These are phyloP conservation scores for Somion occarium DNA, from an alignment of 1,284 basidiomycete species.

Conservation along the genomic window DNA sequence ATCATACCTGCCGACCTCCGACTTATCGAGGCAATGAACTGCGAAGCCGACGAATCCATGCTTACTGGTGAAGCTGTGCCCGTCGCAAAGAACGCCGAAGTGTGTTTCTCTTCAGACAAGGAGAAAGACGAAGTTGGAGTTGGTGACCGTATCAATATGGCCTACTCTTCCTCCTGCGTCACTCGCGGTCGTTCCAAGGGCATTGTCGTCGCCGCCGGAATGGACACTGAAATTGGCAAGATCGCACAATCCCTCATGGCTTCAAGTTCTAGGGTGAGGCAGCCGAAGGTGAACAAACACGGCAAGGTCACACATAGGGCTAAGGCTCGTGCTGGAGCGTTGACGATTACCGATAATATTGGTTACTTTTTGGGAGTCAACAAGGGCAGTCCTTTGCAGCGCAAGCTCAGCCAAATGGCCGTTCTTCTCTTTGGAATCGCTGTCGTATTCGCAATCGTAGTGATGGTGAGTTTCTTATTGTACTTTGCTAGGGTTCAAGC, in stretches of 20 bases:
- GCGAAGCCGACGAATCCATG: constrained; percentile 95
- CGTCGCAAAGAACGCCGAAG: constrained; percentile 57
- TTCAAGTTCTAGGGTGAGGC: constrained; percentile 7
- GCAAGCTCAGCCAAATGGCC: constrained; percentile 97
- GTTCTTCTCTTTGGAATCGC: constrained; percentile 88
- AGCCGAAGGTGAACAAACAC: constrained; percentile 9
- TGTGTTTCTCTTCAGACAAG: constrained; percentile 29
- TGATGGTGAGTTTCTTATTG: constrained; percentile 60
- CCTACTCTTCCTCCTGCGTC: constrained; percentile 53
- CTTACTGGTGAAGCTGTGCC: constrained; percentile 91
- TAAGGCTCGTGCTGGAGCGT: constrained; percentile 1
- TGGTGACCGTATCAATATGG: constrained; percentile 55
- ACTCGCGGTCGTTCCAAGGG: constrained; percentile 81
- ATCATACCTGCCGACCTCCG: constrained; percentile 93
- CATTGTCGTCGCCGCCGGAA: constrained; percentile 87
- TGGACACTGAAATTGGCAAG: constrained; percentile 84
- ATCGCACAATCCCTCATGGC: constrained; percentile 18
- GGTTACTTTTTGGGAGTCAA: constrained; percentile 38
- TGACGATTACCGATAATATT: constrained; percentile 11
- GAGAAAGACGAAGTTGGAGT: constrained; percentile 38
- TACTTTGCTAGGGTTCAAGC: constrained; percentile 37
- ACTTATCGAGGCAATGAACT: constrained; percentile 70
- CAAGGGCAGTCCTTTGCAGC: constrained; percentile 88
- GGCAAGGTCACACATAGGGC: constrained; percentile 4
- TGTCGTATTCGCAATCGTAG: constrained; percentile 91